Evolutionary conservation across 805 yeast species (phyloP).

Genomic region (Diddensiella caesifluorescens): DNA sequence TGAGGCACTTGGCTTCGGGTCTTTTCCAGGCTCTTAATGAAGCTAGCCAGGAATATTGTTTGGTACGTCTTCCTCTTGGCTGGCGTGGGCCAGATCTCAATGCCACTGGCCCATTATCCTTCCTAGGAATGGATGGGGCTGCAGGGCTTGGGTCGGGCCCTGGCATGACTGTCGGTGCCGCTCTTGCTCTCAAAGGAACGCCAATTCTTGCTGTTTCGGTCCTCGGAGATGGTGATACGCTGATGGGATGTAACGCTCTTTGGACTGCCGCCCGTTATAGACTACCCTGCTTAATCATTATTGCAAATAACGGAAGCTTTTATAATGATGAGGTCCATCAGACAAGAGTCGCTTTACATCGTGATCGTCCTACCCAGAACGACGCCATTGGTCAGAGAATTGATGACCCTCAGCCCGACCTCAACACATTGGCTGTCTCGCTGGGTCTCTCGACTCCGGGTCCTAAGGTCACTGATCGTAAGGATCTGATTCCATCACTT

Average conservation of each 20-base stretch:
- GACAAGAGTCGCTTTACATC: slow-evolving; percentile 4
- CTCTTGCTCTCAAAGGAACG: slow-evolving; percentile 6
- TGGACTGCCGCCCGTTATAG: slow-evolving; percentile 7
- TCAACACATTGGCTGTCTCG: slow-evolving; percentile 1
- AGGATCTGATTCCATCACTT: slow-evolving; percentile 4
- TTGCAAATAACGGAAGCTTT: slow-evolving; percentile 6
- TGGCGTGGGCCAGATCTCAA: slow-evolving; percentile 6
- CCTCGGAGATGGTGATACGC: slow-evolving; percentile 4
- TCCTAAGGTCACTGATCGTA: slow-evolving; percentile 7
- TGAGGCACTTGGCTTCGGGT: slow-evolving; percentile 5
- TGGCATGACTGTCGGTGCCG: slow-evolving; percentile 6
- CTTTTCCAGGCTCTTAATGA: slow-evolving; percentile 5
- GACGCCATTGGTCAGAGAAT: slow-evolving; percentile 4
- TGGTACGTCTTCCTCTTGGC: slow-evolving; percentile 5
- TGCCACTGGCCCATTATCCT: slow-evolving; percentile 5
- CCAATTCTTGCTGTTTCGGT: slow-evolving; percentile 5
- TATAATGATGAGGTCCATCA: slow-evolving; percentile 6
- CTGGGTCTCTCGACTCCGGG: slow-evolving; percentile 4
- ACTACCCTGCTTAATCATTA: slow-evolving; percentile 1
- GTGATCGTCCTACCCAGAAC: slow-evolving; percentile 3
- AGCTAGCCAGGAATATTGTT: slow-evolving; percentile 4
- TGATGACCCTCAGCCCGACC: slow-evolving; percentile 6
- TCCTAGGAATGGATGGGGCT: slow-evolving; percentile 6
- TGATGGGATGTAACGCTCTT: slow-evolving; percentile 5
- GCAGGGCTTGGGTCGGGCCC: slow-evolving; percentile 6